These are phyloP conservation scores for Mycena capillaripes DNA, from an alignment of 768 basidiomycete genomes.

Conservation along the genomic window DNA sequence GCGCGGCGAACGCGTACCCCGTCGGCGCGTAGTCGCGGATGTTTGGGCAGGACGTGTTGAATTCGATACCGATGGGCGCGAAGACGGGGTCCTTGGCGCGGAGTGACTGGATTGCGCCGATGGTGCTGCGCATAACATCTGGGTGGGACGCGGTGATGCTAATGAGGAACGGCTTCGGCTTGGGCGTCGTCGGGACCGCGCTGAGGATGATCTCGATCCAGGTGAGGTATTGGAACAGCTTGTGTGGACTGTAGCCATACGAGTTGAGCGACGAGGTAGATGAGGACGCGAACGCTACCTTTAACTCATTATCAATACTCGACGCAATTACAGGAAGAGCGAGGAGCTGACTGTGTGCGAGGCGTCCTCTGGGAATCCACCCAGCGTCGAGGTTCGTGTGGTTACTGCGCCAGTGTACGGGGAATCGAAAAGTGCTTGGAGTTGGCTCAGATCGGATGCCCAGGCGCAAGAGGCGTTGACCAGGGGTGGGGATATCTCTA, in stretches of 20 bases:
- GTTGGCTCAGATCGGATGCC: constrained; percentile 79
- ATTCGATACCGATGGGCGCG: constrained; percentile 72
- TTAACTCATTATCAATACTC: constrained; percentile 5
- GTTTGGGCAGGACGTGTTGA: constrained; percentile 92
- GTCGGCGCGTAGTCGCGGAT: constrained; percentile 73
- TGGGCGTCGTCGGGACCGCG: constrained; percentile 43
- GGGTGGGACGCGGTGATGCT: constrained; percentile 79
- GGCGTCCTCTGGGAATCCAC: constrained; percentile 78
- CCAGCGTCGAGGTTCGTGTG: constrained; percentile 80
- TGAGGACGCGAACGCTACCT: constrained; percentile 74
- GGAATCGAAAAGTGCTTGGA: constrained; percentile 75
- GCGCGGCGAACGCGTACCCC: constrained; percentile 69
- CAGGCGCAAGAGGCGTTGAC: constrained; percentile 87
- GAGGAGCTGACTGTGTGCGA: constrained; percentile 66
- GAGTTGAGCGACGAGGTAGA: constrained; percentile 80
- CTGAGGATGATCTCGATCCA: constrained; percentile 72
- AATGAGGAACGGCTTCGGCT: constrained; percentile 75
- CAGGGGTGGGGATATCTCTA: constrained; percentile 73
- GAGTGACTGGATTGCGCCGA: constrained; percentile 71
- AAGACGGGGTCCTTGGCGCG: constrained; percentile 51
- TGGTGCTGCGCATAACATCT: constrained; percentile 65
- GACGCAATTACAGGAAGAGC: constrained; percentile 14
- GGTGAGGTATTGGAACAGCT: constrained; percentile 73
- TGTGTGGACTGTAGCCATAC: constrained; percentile 89
- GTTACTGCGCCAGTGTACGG: constrained; percentile 84